These are phyloP conservation scores for Penicillium decumbens DNA, from an alignment of 2,329 filamentous ascomycete species.

Conservation along the genomic window DNA sequence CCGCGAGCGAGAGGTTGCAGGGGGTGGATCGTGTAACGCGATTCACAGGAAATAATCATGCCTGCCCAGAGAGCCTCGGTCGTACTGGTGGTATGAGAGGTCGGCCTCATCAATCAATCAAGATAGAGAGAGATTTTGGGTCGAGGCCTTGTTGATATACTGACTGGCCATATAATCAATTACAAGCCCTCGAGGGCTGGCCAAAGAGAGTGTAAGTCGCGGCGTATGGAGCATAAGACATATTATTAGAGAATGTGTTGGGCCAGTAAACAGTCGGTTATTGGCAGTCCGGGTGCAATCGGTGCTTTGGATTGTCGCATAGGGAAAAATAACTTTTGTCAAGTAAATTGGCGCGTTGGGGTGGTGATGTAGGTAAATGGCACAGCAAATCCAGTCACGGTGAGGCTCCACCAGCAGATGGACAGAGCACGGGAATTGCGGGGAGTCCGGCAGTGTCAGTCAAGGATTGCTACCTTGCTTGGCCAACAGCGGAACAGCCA, in stretches of 20 bases:
- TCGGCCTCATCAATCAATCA: not conserved
- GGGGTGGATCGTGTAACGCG: not conserved
- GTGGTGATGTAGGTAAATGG: not conserved
- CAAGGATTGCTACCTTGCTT: constrained; percentile 5
- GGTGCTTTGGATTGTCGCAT: constrained; percentile 12
- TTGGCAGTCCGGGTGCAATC: not conserved
- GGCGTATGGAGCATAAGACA: not conserved
- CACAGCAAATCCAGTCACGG: not conserved
- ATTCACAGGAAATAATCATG: not conserved
- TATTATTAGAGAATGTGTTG: not conserved
- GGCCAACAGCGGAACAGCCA: constrained; percentile 1
- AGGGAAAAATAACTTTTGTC: constrained; percentile 2
- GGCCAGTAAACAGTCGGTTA: constrained; percentile 8
- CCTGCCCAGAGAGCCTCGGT: not conserved
- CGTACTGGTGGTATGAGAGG: not conserved
- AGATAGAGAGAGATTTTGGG: not conserved
- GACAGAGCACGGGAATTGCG: not conserved
- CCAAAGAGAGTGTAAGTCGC: not conserved
- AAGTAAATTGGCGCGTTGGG: constrained; percentile 6
- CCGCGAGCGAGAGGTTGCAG: constrained; percentile 1
- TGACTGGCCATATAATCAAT: not conserved
- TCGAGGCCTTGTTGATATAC: not conserved
- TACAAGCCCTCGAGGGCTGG: not conserved
- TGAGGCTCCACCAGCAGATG: constrained; percentile 2
- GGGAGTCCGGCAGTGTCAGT: not conserved